A percentile compares a stretch with the other conserved stretches of the same genome.
Evolutionary conservation across 225 moss, liverwort and hornwort genomes (phyloP).

Genomic region (Polytrichum formosum): DNA sequence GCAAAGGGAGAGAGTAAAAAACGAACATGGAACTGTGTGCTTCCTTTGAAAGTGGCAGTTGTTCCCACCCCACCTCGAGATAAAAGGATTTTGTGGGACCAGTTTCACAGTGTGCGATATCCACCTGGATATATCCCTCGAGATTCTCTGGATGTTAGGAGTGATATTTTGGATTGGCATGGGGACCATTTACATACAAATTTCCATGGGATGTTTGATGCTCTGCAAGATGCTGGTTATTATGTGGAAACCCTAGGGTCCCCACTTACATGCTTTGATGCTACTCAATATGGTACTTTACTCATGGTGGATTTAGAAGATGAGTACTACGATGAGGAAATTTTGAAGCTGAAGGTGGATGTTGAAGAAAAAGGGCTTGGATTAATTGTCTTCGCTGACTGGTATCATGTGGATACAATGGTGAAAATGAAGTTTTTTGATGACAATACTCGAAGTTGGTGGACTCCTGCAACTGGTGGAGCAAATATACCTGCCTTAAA

Average conservation of each 20-base stretch:
- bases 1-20: constrained; percentile 57
- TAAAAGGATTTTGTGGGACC: constrained; percentile 90
- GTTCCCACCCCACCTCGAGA: constrained; percentile 83
- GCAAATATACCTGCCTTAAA: constrained; percentile 93
- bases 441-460: constrained; percentile 96
- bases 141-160: constrained; percentile 85
- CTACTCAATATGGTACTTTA: constrained; percentile 81
- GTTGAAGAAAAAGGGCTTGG: constrained; percentile 76
- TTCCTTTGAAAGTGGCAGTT: constrained; percentile 77
- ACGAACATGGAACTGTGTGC: constrained; percentile 64
- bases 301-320: constrained; percentile 98
- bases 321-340: constrained; percentile 82
- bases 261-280: constrained; percentile 92
- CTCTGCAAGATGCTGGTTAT: constrained; percentile 79
- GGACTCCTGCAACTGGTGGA: constrained; percentile 94
- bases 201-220: constrained; percentile 93
- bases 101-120: constrained; percentile 88
- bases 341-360: constrained; percentile 79
- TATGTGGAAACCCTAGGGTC: constrained; percentile 82
- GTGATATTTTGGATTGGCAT: constrained; percentile 94
- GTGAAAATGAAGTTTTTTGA: constrained; percentile 97
- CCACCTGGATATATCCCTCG: constrained; percentile 93
- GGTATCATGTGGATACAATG: constrained; percentile 98
- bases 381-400: constrained; percentile 87
- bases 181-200: constrained; percentile 91